phyloP scores from a whole-genome alignment of 441 rosid genomes.

The California macrophylla region DNA sequence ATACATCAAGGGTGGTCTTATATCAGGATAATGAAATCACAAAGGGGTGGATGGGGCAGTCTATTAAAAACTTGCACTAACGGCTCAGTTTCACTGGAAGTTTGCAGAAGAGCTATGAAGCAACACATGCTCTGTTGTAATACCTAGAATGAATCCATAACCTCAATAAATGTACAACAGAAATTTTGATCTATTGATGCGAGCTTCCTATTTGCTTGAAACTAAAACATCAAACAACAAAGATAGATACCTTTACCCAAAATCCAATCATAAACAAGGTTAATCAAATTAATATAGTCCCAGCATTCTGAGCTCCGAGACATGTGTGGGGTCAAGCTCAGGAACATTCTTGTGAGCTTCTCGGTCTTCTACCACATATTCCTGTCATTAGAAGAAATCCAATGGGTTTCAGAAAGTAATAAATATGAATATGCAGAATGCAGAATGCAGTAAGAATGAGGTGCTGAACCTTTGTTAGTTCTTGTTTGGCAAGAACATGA shows the following conservation, averaged over 20 bases:
- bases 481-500: slow-evolving; percentile 97
- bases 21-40: neutral
- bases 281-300: slow-evolving; percentile 58
- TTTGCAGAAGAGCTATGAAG: neutral
- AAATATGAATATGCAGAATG: neutral
- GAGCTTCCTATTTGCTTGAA: neutral
- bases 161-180: neutral
- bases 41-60: neutral
- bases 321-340: slow-evolving; percentile 79
- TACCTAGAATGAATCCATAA: neutral
- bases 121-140: neutral
- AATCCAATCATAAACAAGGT: slow-evolving; percentile 9
- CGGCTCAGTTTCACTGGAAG: neutral
- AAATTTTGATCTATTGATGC: neutral
- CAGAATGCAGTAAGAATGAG: neutral
- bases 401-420: neutral
- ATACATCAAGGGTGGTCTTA: neutral
- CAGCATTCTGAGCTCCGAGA: slow-evolving; percentile 83
- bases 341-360: slow-evolving; percentile 59
- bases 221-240: neutral
- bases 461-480: slow-evolving; percentile 74
- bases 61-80: neutral
- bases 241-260: slow-evolving; percentile 22
- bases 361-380: slow-evolving; percentile 85
- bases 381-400: slow-evolving; percentile 37